Conservation (phyloP, 2,329 filamentous ascomycete species). For the Pyrenophora tritici-repentis region DNA sequence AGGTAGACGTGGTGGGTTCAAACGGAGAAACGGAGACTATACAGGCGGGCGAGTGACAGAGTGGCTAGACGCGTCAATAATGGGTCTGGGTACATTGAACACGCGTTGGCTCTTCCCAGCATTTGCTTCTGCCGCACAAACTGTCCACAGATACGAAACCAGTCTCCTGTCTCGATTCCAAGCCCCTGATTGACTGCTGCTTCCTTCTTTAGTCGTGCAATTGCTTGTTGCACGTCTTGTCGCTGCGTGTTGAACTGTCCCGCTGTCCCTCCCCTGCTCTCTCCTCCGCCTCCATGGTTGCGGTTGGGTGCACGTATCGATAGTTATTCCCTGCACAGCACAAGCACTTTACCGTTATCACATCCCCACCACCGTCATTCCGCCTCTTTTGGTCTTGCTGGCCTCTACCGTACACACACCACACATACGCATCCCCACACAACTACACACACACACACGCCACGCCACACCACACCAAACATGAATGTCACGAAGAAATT, state of each 20-base stretch:
- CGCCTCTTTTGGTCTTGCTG: conserved; percentile 7
- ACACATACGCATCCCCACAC: background rate
- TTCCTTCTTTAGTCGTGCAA: background rate
- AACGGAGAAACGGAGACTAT: too few relatives aligned
- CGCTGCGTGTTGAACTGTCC: conserved; percentile 5
- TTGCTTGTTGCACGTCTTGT: background rate
- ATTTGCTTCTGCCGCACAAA: conserved; percentile 1
- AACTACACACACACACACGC: too few relatives aligned
- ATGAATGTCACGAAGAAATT: conserved; percentile 83
- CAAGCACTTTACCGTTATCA: conserved; percentile 17
- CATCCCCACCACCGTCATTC: conserved; percentile 18
- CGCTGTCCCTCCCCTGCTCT: conserved; percentile 13
- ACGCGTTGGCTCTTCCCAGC: conserved; percentile 9
- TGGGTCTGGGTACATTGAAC: conserved; percentile 3
- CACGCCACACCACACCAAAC: conserved; percentile 15
- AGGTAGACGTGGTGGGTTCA: background rate
- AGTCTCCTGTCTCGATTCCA: background rate
- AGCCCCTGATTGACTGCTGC: background rate
- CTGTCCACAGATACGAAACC: conserved; percentile 10
- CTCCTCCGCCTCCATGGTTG: conserved; percentile 6
- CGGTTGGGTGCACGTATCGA: conserved; percentile 17
- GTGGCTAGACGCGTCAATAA: too few relatives aligned
- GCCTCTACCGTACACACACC: background rate
- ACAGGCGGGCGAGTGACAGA: background rate
- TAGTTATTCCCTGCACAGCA: conserved; percentile 21